Evolutionary conservation across 1,139 yeast species (phyloP).

Genomic region (Pichia terricola): DNA sequence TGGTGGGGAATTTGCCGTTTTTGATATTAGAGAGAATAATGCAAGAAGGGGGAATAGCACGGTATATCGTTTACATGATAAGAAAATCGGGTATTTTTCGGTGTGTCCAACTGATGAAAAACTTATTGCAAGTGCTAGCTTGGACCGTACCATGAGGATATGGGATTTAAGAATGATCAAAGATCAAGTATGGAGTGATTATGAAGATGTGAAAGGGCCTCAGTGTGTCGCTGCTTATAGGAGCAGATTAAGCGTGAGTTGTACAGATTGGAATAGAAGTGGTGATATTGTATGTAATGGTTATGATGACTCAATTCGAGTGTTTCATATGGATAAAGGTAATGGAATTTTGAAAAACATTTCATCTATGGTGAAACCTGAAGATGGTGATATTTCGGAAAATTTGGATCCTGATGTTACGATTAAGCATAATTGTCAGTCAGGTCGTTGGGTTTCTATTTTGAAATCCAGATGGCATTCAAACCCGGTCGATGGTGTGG

Average conservation of each 20-base stretch:
- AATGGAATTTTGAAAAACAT: constrained; percentile 8
- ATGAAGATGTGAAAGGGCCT: constrained; percentile 35
- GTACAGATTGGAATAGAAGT: constrained; percentile 73
- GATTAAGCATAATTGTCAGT: constrained; percentile 82
- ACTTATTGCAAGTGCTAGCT: constrained; percentile 79
- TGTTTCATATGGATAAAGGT: constrained; percentile 38
- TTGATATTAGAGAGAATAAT: constrained; percentile 50
- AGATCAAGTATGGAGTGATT: constrained; percentile 37
- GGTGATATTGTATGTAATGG: constrained; percentile 86
- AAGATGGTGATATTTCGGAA: constrained; percentile 18
- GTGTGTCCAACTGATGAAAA: constrained; percentile 55
- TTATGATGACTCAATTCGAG: constrained; percentile 71
- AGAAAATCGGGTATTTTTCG: constrained; percentile 82
- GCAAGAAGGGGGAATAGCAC: constrained; percentile 23
- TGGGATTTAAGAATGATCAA: constrained; percentile 68
- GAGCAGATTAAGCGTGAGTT: constrained; percentile 72
- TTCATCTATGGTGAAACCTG: constrained; percentile 12
- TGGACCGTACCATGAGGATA: constrained; percentile 71
- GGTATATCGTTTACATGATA: constrained; percentile 62
- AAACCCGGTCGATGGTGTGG: constrained; percentile 58
- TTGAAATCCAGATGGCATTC: constrained; percentile 78
- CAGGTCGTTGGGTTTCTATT: constrained; percentile 95
- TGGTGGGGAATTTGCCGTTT: constrained; percentile 63
- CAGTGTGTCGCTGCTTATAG: constrained; percentile 53
- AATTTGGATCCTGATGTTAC: constrained; percentile 46